phyloP scores from a whole-genome alignment of 768 basidiomycete species.

The Suillus alpinus region DNA sequence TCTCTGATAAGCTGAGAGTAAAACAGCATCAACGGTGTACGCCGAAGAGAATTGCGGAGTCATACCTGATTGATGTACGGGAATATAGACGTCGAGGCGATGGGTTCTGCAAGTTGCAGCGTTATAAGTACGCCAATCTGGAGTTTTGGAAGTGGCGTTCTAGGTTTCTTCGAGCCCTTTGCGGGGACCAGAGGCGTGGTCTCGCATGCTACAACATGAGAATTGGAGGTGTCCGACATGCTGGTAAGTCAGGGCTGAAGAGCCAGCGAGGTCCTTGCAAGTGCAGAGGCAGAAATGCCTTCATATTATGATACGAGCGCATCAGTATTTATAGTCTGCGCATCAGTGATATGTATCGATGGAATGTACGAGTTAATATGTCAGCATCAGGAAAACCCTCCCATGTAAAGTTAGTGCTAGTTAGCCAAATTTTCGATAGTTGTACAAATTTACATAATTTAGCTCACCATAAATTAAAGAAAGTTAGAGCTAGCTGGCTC shows the following conservation, averaged over 20 bases:
- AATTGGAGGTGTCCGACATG: not conserved
- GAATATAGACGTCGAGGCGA: slow-evolving; percentile 44
- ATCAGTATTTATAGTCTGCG: not conserved
- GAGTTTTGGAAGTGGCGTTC: slow-evolving; percentile 42
- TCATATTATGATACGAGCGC: not conserved
- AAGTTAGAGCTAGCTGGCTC: no score
- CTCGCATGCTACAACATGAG: not conserved
- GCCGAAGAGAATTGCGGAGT: not conserved
- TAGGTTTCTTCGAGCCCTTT: slow-evolving; percentile 15
- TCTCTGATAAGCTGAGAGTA: slow-evolving; percentile 55
- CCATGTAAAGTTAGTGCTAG: no score
- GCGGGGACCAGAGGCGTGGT: not conserved
- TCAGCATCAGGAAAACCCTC: no score
- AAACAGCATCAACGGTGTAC: not conserved
- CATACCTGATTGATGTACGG: slow-evolving; percentile 51
- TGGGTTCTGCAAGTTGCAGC: slow-evolving; percentile 45
- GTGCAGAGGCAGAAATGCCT: not conserved
- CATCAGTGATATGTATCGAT: not conserved
- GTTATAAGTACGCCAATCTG: slow-evolving; percentile 45
- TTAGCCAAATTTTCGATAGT: no score
- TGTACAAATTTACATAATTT: no score
- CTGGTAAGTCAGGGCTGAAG: no score
- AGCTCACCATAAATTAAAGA: no score
- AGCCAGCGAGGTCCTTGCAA: no score
- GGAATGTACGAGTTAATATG: not conserved